phyloP scores from a whole-genome alignment of 495 filamentous ascomycete genomes.

The Aspergillus nanangensis region DNA sequence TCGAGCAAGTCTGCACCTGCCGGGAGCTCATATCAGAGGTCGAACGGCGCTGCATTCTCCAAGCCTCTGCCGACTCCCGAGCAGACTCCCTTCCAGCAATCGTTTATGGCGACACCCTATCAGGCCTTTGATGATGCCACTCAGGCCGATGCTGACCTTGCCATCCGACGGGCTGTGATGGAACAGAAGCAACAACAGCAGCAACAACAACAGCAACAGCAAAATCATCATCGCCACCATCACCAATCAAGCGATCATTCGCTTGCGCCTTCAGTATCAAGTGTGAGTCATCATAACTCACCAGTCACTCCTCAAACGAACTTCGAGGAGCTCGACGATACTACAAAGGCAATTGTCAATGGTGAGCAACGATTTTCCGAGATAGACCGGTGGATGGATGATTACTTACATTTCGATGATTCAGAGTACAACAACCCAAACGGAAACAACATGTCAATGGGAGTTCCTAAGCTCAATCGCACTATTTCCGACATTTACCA shows the following conservation, averaged over 20 bases:
- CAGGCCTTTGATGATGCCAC: conserved; percentile 46
- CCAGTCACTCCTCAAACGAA: conserved; percentile 54
- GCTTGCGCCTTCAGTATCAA: conserved; percentile 50
- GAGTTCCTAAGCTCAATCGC: conserved; percentile 74
- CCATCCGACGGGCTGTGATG: conserved; percentile 52
- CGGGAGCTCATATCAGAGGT: conserved; percentile 28
- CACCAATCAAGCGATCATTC: conserved; percentile 40
- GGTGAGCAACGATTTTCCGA: conserved; percentile 46
- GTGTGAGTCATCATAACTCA: conserved; percentile 49
- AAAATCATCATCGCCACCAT: conserved; percentile 24
- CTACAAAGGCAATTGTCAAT: conserved; percentile 39
- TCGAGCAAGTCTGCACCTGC: conserved; percentile 29
- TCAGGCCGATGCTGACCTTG: conserved; percentile 42
- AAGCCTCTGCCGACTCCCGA: conserved; percentile 48
- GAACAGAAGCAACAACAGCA: conserved; percentile 43
- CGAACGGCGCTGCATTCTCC: conserved; percentile 23
- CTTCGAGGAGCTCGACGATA: conserved; percentile 49
- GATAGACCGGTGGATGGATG: conserved; percentile 51
- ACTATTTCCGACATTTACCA: conserved; percentile 81
- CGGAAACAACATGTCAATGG: conserved; percentile 29
- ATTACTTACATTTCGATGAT: conserved; percentile 56
- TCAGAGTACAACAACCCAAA: conserved; percentile 37
- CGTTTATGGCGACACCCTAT: conserved; percentile 40
- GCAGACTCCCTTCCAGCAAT: conserved; percentile 41
- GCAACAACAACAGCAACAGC: conserved; percentile 24